These are phyloP conservation scores for Vanilla planifolia DNA, from an alignment of 106 monocot species.

Conservation along the genomic window DNA sequence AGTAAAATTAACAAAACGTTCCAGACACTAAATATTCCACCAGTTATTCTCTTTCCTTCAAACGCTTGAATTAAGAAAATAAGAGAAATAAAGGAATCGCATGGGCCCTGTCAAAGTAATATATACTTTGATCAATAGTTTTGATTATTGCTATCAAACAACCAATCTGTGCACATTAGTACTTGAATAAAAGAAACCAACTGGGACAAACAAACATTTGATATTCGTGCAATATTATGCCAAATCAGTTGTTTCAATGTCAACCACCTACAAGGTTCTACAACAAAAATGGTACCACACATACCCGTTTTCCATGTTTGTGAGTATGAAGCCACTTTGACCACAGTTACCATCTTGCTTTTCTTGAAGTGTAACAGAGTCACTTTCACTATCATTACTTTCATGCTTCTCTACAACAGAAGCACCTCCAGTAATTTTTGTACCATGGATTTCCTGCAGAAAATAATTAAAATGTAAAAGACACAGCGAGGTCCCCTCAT, in stretches of 20 bases:
- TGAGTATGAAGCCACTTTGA: neutral
- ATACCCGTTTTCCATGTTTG: conserved; percentile 13
- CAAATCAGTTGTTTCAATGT: neutral
- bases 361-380: neutral
- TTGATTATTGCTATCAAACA: no score
- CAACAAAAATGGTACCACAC: neutral
- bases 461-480: neutral
- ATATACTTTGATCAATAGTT: no score
- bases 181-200: no score
- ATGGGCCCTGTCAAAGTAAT: no score
- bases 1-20: no score
- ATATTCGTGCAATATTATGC: no score
- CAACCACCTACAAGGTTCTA: neutral
- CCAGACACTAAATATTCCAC: no score
- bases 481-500: neutral
- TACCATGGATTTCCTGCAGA: neutral
- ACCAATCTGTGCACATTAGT: no score
- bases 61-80: no score
- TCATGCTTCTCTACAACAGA: conserved; percentile 9
- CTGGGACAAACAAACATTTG: no score
- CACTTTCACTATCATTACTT: neutral
- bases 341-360: neutral
- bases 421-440: neutral
- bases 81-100: no score
- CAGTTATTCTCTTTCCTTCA: no score